A percentile compares a stretch with the other conserved stretches of the same genome.
These are phyloP conservation scores for Linanthus parryae DNA, from an alignment of 148 eudicot genomes.

Conservation along the genomic window DNA sequence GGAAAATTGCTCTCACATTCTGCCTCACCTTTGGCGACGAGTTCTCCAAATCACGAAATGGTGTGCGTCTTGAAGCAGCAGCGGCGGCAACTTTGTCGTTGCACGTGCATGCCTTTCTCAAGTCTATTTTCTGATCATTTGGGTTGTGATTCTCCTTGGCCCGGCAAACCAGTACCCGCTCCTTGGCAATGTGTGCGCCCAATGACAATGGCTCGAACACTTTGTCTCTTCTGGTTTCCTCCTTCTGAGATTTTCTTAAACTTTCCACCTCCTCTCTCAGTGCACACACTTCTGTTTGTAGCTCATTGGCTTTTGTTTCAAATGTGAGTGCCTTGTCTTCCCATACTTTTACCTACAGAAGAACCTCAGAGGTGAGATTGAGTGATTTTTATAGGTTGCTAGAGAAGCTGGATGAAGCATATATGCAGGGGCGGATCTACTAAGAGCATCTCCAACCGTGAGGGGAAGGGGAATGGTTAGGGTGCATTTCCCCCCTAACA, in stretches of 20 bases:
- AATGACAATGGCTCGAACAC: constrained; percentile 32
- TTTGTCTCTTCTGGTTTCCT: constrained; percentile 13
- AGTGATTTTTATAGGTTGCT: neutral
- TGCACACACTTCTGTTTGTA: constrained; percentile 33
- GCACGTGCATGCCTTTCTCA: constrained; percentile 12
- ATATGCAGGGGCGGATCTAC: neutral
- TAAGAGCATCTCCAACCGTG: neutral
- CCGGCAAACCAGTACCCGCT: constrained; percentile 33
- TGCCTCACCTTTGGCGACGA: constrained; percentile 47
- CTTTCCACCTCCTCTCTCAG: constrained; percentile 38
- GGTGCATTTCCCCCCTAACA: neutral
- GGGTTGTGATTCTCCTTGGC: constrained; percentile 53
- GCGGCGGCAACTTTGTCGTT: constrained; percentile 4
- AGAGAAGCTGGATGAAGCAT: neutral
- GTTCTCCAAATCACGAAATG: constrained; percentile 67
- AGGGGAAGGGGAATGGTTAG: neutral
- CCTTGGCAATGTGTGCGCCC: constrained; percentile 61
- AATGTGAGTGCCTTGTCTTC: constrained; percentile 41
- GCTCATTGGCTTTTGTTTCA: constrained; percentile 42
- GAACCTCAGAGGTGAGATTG: neutral
- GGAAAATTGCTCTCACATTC: constrained; percentile 35
- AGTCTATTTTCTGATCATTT: constrained; percentile 19
- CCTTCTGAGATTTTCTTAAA: constrained; percentile 15
- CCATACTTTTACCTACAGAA: constrained; percentile 65
- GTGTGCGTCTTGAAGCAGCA: constrained; percentile 30